Percentiles rank a stretch among this genome's conserved stretches.
Evolutionary conservation across 441 rosid species (phyloP).

Genomic region (Gossypium schwendimanii): DNA sequence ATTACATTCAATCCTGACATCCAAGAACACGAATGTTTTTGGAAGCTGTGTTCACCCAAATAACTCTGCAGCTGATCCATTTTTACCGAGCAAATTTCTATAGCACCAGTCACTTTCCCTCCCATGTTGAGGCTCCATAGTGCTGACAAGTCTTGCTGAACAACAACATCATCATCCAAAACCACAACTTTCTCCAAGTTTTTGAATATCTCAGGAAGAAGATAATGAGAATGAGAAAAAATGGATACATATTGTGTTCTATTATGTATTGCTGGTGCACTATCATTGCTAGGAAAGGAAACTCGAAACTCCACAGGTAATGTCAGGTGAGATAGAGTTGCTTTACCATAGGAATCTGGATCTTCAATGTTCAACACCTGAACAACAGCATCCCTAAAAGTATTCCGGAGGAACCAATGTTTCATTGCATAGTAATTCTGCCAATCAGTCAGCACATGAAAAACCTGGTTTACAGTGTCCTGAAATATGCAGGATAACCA

Average conservation of each 20-base stretch:
- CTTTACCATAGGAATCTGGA: conserved; percentile 36
- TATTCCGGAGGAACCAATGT: conserved; percentile 67
- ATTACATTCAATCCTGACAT: conserved; percentile 91
- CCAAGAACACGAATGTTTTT: conserved; percentile 65
- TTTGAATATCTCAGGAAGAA: conserved; percentile 66
- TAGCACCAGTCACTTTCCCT: conserved; percentile 85
- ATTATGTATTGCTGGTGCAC: conserved; percentile 28
- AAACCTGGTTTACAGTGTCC: conserved; percentile 69
- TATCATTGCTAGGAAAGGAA: conserved; percentile 40
- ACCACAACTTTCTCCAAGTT: conserved; percentile 56
- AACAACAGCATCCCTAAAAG: conserved; percentile 53
- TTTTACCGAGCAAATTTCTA: conserved; percentile 61
- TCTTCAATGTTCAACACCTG: conserved; percentile 70
- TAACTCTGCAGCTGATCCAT: conserved; percentile 53
- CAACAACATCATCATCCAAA: conserved; percentile 78
- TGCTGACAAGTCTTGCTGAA: conserved; percentile 53
- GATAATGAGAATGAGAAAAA: conserved; percentile 75
- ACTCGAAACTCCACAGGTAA: conserved; percentile 82
- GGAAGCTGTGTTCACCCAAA: conserved; percentile 36
- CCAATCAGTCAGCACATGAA: conserved; percentile 85
- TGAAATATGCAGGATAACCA: conserved; percentile 38
- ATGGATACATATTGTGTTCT: conserved; percentile 61
- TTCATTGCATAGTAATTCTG: conserved; percentile 82
- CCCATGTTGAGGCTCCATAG: conserved; percentile 65
- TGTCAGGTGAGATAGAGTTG: conserved; percentile 36